A percentile compares a stretch with the other conserved stretches of the same genome.
Evolutionary conservation across 192 early-diverging fungal genomes (phyloP).

Genomic region (Pecoramyces ruminantium): DNA sequence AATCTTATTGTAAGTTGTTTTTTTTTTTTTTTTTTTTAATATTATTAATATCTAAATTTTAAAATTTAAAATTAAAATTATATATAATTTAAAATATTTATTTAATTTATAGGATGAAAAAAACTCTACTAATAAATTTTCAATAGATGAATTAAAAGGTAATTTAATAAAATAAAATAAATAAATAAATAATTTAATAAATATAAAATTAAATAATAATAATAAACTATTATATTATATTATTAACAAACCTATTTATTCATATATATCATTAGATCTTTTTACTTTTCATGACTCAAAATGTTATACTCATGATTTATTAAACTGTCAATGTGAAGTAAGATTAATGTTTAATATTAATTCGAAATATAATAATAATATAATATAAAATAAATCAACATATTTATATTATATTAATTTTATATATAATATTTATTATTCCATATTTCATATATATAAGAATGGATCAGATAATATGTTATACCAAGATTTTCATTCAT

Average conservation of each 20-base stretch:
- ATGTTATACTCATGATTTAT: slow-evolving; percentile 34
- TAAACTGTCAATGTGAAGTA: slow-evolving; percentile 19
- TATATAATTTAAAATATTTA: too few species aligned
- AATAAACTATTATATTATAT: too few species aligned
- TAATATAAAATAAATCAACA: too few species aligned
- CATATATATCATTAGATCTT: slow-evolving; percentile 21
- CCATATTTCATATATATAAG: too few species aligned
- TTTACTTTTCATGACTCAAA: slow-evolving; percentile 30
- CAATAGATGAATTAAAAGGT: slow-evolving; percentile 28
- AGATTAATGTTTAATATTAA: too few species aligned
- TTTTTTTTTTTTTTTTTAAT: background rate
- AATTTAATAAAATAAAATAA: too few species aligned
- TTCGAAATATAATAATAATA: too few species aligned
- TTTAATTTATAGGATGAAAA: background rate
- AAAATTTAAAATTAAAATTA: too few species aligned
- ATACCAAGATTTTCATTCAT: background rate
- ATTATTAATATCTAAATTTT: background rate
- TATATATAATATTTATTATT: too few species aligned
- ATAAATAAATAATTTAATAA: too few species aligned
- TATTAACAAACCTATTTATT: slow-evolving; percentile 5
- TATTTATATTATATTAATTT: too few species aligned
- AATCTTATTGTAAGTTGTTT: slow-evolving; percentile 19
- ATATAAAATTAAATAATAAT: too few species aligned
- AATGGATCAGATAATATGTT: background rate
- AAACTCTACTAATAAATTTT: slow-evolving; percentile 28